These are phyloP conservation scores for Amaranthus tricolor DNA, from an alignment of 179 eudicot species.

Conservation along the genomic window DNA sequence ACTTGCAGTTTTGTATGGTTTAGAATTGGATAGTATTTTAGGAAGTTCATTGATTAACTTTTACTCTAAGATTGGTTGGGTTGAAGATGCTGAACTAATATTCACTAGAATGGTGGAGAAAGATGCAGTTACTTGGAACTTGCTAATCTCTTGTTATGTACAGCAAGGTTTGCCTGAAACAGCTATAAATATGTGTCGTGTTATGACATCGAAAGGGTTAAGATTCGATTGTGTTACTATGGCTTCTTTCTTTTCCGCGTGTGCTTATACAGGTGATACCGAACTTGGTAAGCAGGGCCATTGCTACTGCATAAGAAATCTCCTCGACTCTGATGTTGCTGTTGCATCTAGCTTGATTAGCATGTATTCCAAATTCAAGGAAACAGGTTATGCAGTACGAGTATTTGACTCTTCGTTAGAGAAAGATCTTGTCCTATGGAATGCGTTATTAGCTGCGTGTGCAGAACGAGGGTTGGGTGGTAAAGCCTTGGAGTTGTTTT, in stretches of 20 bases:
- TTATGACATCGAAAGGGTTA: slow-evolving; percentile 40
- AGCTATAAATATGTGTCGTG: slow-evolving; percentile 31
- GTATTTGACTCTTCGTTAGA: slow-evolving; percentile 33
- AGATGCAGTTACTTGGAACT: slow-evolving; percentile 63
- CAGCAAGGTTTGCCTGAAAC: slow-evolving; percentile 35
- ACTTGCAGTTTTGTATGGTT: slow-evolving; percentile 39
- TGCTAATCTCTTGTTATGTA: slow-evolving; percentile 51
- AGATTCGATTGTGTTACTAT: slow-evolving; percentile 55
- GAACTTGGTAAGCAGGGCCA: slow-evolving; percentile 48
- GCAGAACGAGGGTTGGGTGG: slow-evolving; percentile 49
- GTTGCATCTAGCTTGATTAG: slow-evolving; percentile 43
- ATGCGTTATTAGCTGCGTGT: slow-evolving; percentile 49
- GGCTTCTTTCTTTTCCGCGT: slow-evolving; percentile 41
- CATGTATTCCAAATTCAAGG: slow-evolving; percentile 52
- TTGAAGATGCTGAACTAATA: slow-evolving; percentile 44
- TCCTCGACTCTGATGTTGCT: slow-evolving; percentile 37
- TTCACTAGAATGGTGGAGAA: slow-evolving; percentile 47
- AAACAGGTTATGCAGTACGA: slow-evolving; percentile 34
- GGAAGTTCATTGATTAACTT: slow-evolving; percentile 55
- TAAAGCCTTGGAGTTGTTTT: slow-evolving; percentile 46
- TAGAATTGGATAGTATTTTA: slow-evolving; percentile 43
- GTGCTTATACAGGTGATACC: slow-evolving; percentile 32
- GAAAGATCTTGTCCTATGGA: slow-evolving; percentile 58
- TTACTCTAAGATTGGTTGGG: slow-evolving; percentile 49
- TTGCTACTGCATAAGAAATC: slow-evolving; percentile 47